Evolutionary conservation across 176 grass and related monocot genomes (phyloP), one percentile per base, ranked within the genome.

Genomic region (Melocanna baccifera): DNA sequence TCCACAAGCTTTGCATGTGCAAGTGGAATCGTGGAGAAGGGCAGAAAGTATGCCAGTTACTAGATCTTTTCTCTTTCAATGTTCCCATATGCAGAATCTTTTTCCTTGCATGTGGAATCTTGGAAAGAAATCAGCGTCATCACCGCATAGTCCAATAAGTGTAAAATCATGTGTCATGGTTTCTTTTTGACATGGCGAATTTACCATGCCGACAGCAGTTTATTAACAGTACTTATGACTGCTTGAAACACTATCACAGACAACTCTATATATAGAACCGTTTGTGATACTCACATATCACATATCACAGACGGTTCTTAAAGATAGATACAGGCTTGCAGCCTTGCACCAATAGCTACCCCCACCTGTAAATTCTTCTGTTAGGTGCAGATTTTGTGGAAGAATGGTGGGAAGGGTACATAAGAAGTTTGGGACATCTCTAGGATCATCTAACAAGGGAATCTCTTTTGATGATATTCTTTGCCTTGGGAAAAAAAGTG

Each of bases 1-100:
- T 75, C 41, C 32, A 37, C 89, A 61, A 83, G 41, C 84, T 84
- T 87, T 36, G 34, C 4, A 4, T 87, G 74, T 90, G 51, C 75
- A 83, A 79, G 80, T 84, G 62, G 75, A 79, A 78, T 83, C 13
- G 6, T 85, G 82, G 70, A 85, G 50, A 89, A 34, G 75, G n/a
- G 23, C 57, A 61, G 39, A 89, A 85, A 89, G 76, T 85, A 81
- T 68, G 6, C 53, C 32, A 76, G 48, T 76, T 89, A 62, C 76
- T 85, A 50, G 11, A 76, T 75, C 62, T 9, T 90, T 81, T 74
- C 41, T 75, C 41, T 90, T 79, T 73, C 79, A 83, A 0, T 86
- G 84, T 86, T 71, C 28, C 46, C 70, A 57, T 58, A 66, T 81
- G 28, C 66, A 46, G 45, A 57, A 57, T 87, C 34, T 9, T 45